These are phyloP conservation scores for Malus domestica DNA, from an alignment of 306 rosid genomes.

Conservation along the genomic window ASM211411v1 NC_041789.1:22996501-22997000, in stretches of 20 bases:
- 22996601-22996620: slow-evolving; percentile 81
- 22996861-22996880: background rate
- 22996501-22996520: background rate
- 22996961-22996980: background rate
- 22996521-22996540: background rate
- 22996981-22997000: background rate
- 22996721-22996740: slow-evolving; percentile 85
- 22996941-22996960: background rate
- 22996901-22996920: background rate
- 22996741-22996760: slow-evolving; percentile 70
- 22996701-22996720: slow-evolving; percentile 92
- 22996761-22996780: slow-evolving; percentile 65
- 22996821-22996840: background rate
- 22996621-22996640: slow-evolving; percentile 73
- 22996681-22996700: slow-evolving; percentile 75
- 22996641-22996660: slow-evolving; percentile 73
- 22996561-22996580: slow-evolving; percentile 33
- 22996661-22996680: slow-evolving; percentile 68
- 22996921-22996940: background rate
- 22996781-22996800: background rate
- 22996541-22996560: background rate
- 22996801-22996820: background rate
- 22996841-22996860: background rate
- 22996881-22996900: background rate
- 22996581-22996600: slow-evolving; percentile 78